Conservation (phyloP, 148 eudicot genomes). For the Polygonum maritimum region DNA sequence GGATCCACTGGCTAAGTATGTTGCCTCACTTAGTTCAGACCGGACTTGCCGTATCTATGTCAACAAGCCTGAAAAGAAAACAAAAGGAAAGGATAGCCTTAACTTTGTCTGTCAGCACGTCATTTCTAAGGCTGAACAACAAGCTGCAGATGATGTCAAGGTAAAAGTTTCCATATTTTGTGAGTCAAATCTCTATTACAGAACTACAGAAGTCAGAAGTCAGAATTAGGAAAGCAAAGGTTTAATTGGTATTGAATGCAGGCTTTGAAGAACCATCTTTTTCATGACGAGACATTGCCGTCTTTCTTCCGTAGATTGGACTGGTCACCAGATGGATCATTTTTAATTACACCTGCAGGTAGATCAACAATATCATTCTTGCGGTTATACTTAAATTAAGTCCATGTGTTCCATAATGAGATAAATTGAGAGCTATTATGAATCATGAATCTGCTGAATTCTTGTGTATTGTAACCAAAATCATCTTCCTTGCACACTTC, state of each 20-base stretch:
- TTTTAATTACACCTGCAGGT: conserved; percentile 95
- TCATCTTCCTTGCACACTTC: background rate
- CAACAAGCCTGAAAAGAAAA: conserved; percentile 63
- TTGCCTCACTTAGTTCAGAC: conserved; percentile 90
- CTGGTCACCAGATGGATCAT: conserved; percentile 98
- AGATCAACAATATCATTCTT: conserved; percentile 13
- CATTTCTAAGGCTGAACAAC: conserved; percentile 61
- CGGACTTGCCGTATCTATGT: conserved; percentile 78
- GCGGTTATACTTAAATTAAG: background rate
- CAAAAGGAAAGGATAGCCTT: conserved; percentile 62
- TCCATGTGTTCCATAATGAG: background rate
- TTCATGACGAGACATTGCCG: conserved; percentile 91
- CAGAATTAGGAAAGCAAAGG: background rate
- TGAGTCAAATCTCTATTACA: background rate
- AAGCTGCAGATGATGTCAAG: conserved; percentile 59
- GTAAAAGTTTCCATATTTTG: conserved; percentile 22
- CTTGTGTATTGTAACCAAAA: background rate
- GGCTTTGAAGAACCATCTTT: conserved; percentile 68
- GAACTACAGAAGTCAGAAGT: background rate
- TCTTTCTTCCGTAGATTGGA: conserved; percentile 94
- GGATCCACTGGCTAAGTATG: conserved; percentile 82
- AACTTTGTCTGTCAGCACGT: conserved; percentile 79
- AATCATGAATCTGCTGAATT: background rate
- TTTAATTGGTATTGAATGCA: conserved; percentile 27
- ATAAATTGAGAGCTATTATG: background rate